Evolutionary conservation across 345 rosid species (phyloP), one percentile per base, ranked within the genome.

Genomic region (Euclidium syriacum): DNA sequence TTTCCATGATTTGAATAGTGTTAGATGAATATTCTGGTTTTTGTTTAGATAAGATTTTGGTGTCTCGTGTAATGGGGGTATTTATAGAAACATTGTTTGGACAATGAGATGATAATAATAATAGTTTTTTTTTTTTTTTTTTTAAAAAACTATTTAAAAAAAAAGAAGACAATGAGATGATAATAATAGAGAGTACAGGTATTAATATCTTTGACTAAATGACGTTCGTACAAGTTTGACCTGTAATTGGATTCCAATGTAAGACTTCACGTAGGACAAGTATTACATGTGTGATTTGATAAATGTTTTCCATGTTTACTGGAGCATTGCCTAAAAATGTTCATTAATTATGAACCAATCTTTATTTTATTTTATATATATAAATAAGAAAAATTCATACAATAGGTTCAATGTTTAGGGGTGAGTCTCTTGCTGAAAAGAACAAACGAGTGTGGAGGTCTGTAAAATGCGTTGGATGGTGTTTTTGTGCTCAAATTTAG

Each of bases 1-100:
- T 68, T 69, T 69, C 68, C 67, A 61, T 69, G 38, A 36, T 61
- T 35, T 43, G 4, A 26, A 48, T 39, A 41, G 12, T 30, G n/a
- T 65, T 8, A 3, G 14, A 38, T 15, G 41, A 48, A 6, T 27
- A 11, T 26, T 14, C 30, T 58, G 58, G 42, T 22, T 49, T 40
- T 14, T 49, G 15, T 35, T 35, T 44, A 36, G 51, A 19, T 27
- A 29, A 1, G 20, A 48, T 58, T 15, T 57, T 14, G 8, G 5
- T 15, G 49, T 25, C 22, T 55, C 35, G 22, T 35, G 56, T n/a
- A 9, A 18, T 25, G 48, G 47, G 47, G 19, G 38, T 36, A 10
- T 52, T 14, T 52, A 44, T 61, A 53, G 40, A 25, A 32, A 25
- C 0, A 29, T 25, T 36, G 3, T 43, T 27, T 48, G 20, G 44